Conservation (phyloP, 225 moss, liverwort and hornwort species). For the Physcomitrellopsis africana region DNA sequence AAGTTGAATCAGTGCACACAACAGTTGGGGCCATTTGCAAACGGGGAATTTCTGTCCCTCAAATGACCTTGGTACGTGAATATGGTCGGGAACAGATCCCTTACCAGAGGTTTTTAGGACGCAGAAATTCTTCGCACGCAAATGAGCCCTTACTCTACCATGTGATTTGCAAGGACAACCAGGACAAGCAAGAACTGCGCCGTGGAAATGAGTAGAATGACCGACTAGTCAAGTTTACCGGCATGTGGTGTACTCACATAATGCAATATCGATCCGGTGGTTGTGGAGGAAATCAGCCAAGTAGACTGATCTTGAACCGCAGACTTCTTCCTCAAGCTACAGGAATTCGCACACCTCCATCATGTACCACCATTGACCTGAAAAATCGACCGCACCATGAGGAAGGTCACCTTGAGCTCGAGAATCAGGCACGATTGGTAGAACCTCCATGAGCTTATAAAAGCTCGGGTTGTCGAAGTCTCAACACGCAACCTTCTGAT, state of each 20-base stretch:
- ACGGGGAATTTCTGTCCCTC: too few species aligned
- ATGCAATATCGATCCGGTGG: slow-evolving; percentile 35
- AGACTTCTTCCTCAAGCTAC: slow-evolving; percentile 11
- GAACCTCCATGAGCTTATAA: slow-evolving; percentile 7
- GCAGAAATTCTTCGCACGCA: too few species aligned
- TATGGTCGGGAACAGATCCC: too few species aligned
- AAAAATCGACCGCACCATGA: slow-evolving; percentile 15
- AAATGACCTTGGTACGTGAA: too few species aligned
- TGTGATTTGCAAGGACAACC: slow-evolving; percentile 30
- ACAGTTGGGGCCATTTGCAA: too few species aligned
- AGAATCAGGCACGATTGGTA: background rate
- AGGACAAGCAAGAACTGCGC: slow-evolving; percentile 2
- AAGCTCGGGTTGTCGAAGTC: background rate
- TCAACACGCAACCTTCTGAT: too few species aligned
- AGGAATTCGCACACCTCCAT: background rate
- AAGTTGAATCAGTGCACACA: too few species aligned
- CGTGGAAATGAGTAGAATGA: background rate
- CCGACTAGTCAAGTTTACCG: slow-evolving; percentile 21
- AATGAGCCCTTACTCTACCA: background rate
- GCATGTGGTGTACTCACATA: slow-evolving; percentile 41
- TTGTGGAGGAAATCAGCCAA: slow-evolving; percentile 16
- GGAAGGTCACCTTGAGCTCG: slow-evolving; percentile 13
- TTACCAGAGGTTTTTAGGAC: too few species aligned
- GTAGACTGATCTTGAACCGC: background rate
- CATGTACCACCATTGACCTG: slow-evolving; percentile 20